These are phyloP conservation scores for Amaranthus hypochondriacus DNA, from an alignment of 148 eudicot genomes.

Conservation along the genomic window DNA sequence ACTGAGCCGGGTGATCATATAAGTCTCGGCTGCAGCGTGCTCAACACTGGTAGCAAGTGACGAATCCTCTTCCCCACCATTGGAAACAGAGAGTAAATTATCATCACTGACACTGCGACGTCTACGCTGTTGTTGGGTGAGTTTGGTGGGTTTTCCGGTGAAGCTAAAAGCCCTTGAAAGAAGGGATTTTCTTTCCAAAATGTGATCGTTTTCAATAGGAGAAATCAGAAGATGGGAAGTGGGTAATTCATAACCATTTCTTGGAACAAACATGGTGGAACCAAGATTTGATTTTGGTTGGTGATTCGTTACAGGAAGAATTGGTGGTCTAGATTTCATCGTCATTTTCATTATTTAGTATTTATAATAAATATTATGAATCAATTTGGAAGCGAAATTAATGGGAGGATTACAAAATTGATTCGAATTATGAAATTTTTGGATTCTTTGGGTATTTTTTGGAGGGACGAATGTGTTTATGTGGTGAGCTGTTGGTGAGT, in stretches of 20 bases:
- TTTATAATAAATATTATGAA: neutral
- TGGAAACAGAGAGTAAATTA: conserved; percentile 18
- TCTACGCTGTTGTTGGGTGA: conserved; percentile 30
- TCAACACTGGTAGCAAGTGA: conserved; percentile 51
- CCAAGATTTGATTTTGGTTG: neutral
- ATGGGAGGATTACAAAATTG: no score
- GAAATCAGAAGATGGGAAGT: conserved; percentile 26
- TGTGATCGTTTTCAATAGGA: conserved; percentile 23
- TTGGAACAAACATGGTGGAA: conserved; percentile 23
- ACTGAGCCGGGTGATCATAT: conserved; percentile 54
- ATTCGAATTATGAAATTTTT: neutral
- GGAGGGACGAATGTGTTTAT: neutral
- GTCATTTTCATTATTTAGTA: neutral
- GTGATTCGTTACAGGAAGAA: conserved; percentile 30
- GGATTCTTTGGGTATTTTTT: neutral
- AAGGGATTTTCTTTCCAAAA: conserved; percentile 34
- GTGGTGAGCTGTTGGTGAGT: neutral
- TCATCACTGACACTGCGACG: conserved; percentile 41
- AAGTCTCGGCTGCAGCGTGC: conserved; percentile 78
- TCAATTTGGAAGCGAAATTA: neutral
- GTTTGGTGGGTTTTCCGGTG: conserved; percentile 8
- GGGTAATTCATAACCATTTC: conserved; percentile 22
- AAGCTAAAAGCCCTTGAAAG: conserved; percentile 44
- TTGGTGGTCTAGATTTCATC: conserved; percentile 22
- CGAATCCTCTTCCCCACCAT: conserved; percentile 25